Percentiles rank a stretch among this genome's conserved stretches.
Evolutionary conservation across 2,329 filamentous ascomycete genomes (phyloP).

Genomic region (Sarocladium kiliense): DNA sequence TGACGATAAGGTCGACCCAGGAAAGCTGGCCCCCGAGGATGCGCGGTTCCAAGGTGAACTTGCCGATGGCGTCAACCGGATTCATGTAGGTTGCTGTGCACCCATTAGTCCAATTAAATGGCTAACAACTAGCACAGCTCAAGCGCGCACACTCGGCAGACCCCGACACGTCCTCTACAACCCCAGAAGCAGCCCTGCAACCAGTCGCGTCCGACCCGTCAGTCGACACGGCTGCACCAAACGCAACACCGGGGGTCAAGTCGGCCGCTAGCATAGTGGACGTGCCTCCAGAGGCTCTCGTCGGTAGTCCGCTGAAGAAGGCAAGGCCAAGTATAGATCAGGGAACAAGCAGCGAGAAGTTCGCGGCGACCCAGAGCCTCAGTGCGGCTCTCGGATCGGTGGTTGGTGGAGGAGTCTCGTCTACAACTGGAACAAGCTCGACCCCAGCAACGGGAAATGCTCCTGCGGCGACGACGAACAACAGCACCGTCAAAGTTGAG

Average conservation of each 20-base stretch:
- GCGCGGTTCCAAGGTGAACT: constrained; percentile 68
- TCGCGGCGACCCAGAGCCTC: constrained; percentile 25
- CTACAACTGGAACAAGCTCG: not conserved
- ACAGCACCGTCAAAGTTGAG: constrained; percentile 19
- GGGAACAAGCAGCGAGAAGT: constrained; percentile 18
- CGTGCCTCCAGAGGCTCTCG: constrained; percentile 31
- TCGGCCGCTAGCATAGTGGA: constrained; percentile 20
- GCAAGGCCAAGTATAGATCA: constrained; percentile 55
- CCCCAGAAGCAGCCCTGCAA: constrained; percentile 28
- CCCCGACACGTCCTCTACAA: constrained; percentile 41
- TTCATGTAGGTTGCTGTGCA: constrained; percentile 54
- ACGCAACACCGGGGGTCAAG: constrained; percentile 15
- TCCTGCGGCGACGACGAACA: not conserved
- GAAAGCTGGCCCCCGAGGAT: constrained; percentile 64
- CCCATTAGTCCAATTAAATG: constrained; percentile 6
- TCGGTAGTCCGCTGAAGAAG: constrained; percentile 73
- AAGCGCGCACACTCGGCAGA: constrained; percentile 77
- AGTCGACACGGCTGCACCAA: constrained; percentile 8
- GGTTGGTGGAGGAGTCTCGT: constrained; percentile 10
- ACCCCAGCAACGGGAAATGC: constrained; percentile 15
- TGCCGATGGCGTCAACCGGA: constrained; percentile 75
- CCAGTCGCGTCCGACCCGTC: constrained; percentile 18
- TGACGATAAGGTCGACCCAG: constrained; percentile 17
- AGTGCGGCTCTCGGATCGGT: constrained; percentile 28
- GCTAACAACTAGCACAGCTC: constrained; percentile 45